Base-by-base conservation (phyloP, 352 stramenopile species). In the Phytophthora ohioensis region DNA sequence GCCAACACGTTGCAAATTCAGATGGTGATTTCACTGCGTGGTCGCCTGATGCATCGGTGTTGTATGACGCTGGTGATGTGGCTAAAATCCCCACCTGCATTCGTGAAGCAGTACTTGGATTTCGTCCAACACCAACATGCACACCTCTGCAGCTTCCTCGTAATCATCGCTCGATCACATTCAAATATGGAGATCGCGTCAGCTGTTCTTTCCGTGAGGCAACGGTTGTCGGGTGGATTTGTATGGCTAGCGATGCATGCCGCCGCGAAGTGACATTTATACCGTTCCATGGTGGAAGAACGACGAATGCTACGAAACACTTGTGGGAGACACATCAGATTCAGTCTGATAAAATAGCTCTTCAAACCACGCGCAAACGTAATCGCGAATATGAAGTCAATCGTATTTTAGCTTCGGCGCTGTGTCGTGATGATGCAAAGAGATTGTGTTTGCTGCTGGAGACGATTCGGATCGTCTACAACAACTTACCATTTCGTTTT, bases 401-500 rank as follows among this genome's bases (percentile, higher is more conserved):
- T 15, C 34, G 49, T 1, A 45, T 57, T 34, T 45, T 57, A 17
- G n/a, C 49, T 3, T 57, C 34, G 32, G 13, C 49, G 49, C 43
- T 17, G 49, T 21, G 17, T 21, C 17, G 17, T 21, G 17, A 21
- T 21, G 17, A 57, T 2, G 49, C 49, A 9, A 57, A 57, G n/a
- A 32, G 34, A 8, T 57, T 56, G 31, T 43, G 48, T 41, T 56
- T 56, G 32, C 31, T 56, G 4, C 31, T 56, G n/a, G 48, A 56
- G 12, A 57, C 49, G 1, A 3, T 45, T 15, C 2, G 49, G 9
- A 45, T 57, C 17, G 34, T 57, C 49, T 57, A 57, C 34, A 42
- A 45, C 49, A 57, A 57, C 34, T 57, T 57, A 8, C 32, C 15
- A 35, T 57, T 45, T 57, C 49, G 49, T 34, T 45, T 57, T 8